Evolutionary conservation across 2,329 filamentous ascomycete genomes (phyloP).

Genomic region (Paecilomyces dactylethromorphus): DNA sequence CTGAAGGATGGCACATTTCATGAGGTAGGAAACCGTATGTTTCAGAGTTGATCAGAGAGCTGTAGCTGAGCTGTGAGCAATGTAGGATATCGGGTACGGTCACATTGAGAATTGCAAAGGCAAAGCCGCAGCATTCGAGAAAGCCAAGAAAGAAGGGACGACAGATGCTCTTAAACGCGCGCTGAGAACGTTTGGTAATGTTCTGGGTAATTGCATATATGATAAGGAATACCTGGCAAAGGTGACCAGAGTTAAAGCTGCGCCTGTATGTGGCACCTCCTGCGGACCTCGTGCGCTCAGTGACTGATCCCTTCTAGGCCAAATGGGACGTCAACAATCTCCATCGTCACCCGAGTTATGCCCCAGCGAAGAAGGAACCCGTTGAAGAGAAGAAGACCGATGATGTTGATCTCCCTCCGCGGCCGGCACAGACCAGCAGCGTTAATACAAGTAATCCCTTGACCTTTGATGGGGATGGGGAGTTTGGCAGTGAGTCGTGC

Average conservation of each 20-base stretch:
- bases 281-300: not conserved
- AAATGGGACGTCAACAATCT: slow-evolving; percentile 75
- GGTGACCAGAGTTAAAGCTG: slow-evolving; percentile 81
- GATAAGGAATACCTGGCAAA: slow-evolving; percentile 89
- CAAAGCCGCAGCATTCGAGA: slow-evolving; percentile 94
- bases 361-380: slow-evolving; percentile 52
- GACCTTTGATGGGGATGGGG: slow-evolving; percentile 33
- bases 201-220: slow-evolving; percentile 97
- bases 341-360: slow-evolving; percentile 73
- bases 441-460: slow-evolving; percentile 20
- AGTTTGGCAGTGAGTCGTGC: slow-evolving; percentile 34
- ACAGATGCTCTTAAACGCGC: slow-evolving; percentile 90
- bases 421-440: slow-evolving; percentile 14
- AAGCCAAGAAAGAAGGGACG: slow-evolving; percentile 96
- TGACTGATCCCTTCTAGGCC: slow-evolving; percentile 30
- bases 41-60: not conserved
- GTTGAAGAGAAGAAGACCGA: slow-evolving; percentile 32
- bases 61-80: not conserved
- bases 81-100: slow-evolving; percentile 82
- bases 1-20: slow-evolving; percentile 92
- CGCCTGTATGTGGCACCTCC: slow-evolving; percentile 43
- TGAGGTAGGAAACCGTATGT: slow-evolving; percentile 49
- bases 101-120: slow-evolving; percentile 94
- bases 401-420: slow-evolving; percentile 42
- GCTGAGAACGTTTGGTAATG: slow-evolving; percentile 86